A percentile compares a stretch with the other conserved stretches of the same genome.
Evolutionary conservation across 768 basidiomycete species (phyloP).

Genomic region (Suillus bovinus): DNA sequence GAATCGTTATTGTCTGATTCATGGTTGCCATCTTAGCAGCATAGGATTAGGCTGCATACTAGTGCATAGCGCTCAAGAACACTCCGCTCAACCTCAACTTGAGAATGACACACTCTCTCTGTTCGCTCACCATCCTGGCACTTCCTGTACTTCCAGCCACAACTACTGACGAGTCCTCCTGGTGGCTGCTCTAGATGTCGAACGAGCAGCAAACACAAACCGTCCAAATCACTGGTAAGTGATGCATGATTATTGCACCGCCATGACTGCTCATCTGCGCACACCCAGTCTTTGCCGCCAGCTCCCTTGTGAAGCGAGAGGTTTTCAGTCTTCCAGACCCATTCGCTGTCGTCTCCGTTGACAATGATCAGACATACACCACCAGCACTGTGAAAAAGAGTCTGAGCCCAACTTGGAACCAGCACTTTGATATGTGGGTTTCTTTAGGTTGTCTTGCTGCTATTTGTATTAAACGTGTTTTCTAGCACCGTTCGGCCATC

Average conservation of each 20-base stretch:
- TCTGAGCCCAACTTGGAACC: constrained; percentile 78
- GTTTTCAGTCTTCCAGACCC: constrained; percentile 84
- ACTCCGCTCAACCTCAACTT: too few relatives aligned
- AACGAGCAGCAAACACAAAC: not conserved
- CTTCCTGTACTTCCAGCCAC: not conserved
- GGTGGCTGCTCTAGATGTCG: constrained; percentile 6
- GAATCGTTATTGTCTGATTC: not conserved
- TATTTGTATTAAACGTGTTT: constrained; percentile 8
- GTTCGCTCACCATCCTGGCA: not conserved
- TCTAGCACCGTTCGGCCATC: constrained; percentile 67
- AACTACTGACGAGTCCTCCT: not conserved
- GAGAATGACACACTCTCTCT: too few relatives aligned
- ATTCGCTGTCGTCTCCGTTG: constrained; percentile 85
- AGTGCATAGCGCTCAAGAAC: constrained; percentile 4
- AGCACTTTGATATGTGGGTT: constrained; percentile 82
- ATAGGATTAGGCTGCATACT: too few relatives aligned
- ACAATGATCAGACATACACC: constrained; percentile 79
- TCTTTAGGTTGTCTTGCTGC: constrained; percentile 9
- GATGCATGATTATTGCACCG: not conserved
- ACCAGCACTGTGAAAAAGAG: constrained; percentile 71
- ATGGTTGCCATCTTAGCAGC: constrained; percentile 4
- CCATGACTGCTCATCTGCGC: not conserved
- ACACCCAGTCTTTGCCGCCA: constrained; percentile 74
- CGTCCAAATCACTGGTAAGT: not conserved
- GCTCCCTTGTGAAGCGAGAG: constrained; percentile 73